Evolutionary conservation across 2,329 filamentous ascomycete species (phyloP).

Genomic region (Scytalidium sp.): DNA sequence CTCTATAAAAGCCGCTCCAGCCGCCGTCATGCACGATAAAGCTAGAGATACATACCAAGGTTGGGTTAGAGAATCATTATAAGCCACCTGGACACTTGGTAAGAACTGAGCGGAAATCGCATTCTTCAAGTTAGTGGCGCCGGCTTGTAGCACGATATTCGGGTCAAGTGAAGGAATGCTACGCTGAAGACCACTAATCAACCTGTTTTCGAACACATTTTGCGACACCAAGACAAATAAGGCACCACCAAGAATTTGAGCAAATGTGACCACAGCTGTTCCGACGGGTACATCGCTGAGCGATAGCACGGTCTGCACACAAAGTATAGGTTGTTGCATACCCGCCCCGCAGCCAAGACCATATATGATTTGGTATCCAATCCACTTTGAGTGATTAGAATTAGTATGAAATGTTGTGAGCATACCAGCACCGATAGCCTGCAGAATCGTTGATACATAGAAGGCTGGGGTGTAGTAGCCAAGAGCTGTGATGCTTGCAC

Average conservation of each 20-base stretch:
- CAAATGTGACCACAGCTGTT: conserved; percentile 26
- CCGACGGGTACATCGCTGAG: conserved; percentile 18
- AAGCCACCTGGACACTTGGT: conserved; percentile 43
- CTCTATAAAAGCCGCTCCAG: conserved; percentile 46
- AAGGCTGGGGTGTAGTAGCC: conserved; percentile 25
- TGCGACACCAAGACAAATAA: conserved; percentile 28
- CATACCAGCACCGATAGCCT: conserved; percentile 37
- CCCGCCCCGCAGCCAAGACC: conserved; percentile 19
- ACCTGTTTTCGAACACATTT: conserved; percentile 34
- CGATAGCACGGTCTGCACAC: conserved; percentile 16
- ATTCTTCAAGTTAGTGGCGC: conserved; percentile 47
- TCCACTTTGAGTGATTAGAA: conserved; percentile 31
- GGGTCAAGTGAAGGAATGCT: conserved; percentile 41
- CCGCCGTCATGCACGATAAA: conserved; percentile 30
- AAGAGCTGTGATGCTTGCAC: conserved; percentile 25
- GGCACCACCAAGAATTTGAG: conserved; percentile 28
- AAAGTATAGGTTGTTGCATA: conserved; percentile 15
- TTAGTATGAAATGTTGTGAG: conserved; percentile 32
- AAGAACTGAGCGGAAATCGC: conserved; percentile 39
- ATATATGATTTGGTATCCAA: conserved; percentile 18
- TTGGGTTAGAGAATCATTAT: conserved; percentile 49
- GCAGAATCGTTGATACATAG: conserved; percentile 13
- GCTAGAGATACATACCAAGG: conserved; percentile 53
- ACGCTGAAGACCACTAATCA: conserved; percentile 46
- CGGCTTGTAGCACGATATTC: conserved; percentile 44